Percentiles rank a stretch among this genome's conserved stretches.
Conservation (phyloP, 768 basidiomycete genomes). For the Peribolospora kevripleyi region DNA sequence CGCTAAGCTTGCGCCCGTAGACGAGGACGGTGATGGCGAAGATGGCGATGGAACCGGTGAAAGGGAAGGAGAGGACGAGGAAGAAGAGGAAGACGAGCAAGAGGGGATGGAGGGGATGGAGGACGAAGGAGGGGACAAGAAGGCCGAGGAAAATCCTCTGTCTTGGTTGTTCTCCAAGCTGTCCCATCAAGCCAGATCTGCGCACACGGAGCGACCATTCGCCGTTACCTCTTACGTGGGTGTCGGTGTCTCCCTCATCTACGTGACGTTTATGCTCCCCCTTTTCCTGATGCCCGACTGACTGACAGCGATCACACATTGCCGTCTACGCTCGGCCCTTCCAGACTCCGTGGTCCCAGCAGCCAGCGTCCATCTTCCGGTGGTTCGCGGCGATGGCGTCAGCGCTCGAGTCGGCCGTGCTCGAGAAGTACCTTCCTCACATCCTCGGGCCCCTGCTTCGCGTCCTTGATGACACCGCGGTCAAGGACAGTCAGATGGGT, state of each 20-base stretch:
- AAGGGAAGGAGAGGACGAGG: slow-evolving; percentile 16
- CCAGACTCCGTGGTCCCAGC: slow-evolving; percentile 59
- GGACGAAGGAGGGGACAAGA: slow-evolving; percentile 10
- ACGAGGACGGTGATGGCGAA: slow-evolving; percentile 3
- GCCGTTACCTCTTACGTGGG: slow-evolving; percentile 9
- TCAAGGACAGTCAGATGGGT: slow-evolving; percentile 59
- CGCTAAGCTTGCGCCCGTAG: slow-evolving; percentile 20
- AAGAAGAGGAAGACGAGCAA: slow-evolving; percentile 14
- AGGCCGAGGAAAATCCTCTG: slow-evolving; percentile 29
- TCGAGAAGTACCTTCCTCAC: slow-evolving; percentile 53
- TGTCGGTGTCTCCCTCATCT: not conserved
- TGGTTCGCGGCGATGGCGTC: slow-evolving; percentile 87
- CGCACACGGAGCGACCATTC: slow-evolving; percentile 12
- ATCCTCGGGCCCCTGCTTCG: slow-evolving; percentile 69
- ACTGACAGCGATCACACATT: too few species aligned
- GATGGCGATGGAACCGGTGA: slow-evolving; percentile 1
- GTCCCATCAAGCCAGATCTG: slow-evolving; percentile 34
- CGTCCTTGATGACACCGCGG: slow-evolving; percentile 50
- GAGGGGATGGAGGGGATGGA: slow-evolving; percentile 16
- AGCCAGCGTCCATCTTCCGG: slow-evolving; percentile 52
- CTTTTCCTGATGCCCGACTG: not conserved
- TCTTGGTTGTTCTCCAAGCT: slow-evolving; percentile 87
- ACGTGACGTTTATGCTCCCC: not conserved
- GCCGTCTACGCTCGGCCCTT: not conserved
- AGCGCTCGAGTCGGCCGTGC: slow-evolving; percentile 32